phyloP scores from a whole-genome alignment of 2,329 filamentous ascomycete species.

The Fusarium coffeatum region DNA sequence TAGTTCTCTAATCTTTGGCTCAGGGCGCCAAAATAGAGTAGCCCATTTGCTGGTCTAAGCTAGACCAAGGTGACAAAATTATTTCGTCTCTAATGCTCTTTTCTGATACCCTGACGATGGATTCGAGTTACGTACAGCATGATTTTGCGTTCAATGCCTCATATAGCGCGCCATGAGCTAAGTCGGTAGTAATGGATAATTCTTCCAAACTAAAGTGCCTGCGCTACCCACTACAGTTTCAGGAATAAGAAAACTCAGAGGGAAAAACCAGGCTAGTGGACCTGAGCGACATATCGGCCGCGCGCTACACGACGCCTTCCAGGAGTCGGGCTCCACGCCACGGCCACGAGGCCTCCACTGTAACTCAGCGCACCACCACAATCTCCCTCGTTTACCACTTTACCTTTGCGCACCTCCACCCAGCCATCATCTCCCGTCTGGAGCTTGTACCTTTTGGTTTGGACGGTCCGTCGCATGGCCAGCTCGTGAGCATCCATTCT shows the following conservation, averaged over 20 bases:
- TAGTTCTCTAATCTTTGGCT: background rate
- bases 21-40: background rate
- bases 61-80: background rate
- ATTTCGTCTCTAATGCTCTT: background rate
- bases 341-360: slow-evolving; percentile 40
- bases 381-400: slow-evolving; percentile 15
- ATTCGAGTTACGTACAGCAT: slow-evolving; percentile 10
- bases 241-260: slow-evolving; percentile 27
- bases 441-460: slow-evolving; percentile 32
- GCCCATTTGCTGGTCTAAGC: background rate
- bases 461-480: slow-evolving; percentile 26
- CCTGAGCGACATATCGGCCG: slow-evolving; percentile 29
- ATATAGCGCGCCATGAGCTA: background rate
- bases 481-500: slow-evolving; percentile 27
- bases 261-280: slow-evolving; percentile 31
- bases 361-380: slow-evolving; percentile 35
- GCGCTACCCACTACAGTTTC: slow-evolving; percentile 43
- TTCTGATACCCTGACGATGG: background rate
- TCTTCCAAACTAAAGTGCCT: slow-evolving; percentile 1
- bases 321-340: slow-evolving; percentile 40
- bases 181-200: background rate
- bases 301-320: slow-evolving; percentile 42
- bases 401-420: slow-evolving; percentile 15
- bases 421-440: slow-evolving; percentile 27
- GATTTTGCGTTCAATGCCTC: slow-evolving; percentile 15